phyloP scores from a whole-genome alignment of 176 grass and related monocot genomes.

The Alopecurus myosuroides region DNA sequence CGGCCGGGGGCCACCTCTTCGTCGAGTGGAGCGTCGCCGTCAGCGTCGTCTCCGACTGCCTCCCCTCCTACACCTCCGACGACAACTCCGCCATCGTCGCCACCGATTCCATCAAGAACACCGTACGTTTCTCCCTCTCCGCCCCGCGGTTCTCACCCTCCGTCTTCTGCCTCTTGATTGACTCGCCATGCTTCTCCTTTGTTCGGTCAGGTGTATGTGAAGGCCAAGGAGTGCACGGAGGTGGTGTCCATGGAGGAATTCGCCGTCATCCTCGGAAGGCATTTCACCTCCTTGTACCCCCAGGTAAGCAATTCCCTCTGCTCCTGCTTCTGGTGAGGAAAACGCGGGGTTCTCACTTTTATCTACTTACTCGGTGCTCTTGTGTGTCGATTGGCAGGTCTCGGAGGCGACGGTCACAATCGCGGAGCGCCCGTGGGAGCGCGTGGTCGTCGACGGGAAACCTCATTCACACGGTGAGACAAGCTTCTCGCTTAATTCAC shows the following conservation, averaged over 20 bases:
- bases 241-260: constrained; percentile 77
- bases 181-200: background rate
- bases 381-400: constrained; percentile 34
- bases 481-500: background rate
- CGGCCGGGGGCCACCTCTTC: constrained; percentile 41
- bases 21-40: constrained; percentile 84
- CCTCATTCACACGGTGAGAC: constrained; percentile 80
- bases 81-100: constrained; percentile 92
- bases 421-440: constrained; percentile 89
- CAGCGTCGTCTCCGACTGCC: constrained; percentile 82
- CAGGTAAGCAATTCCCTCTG: constrained; percentile 36
- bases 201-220: constrained; percentile 66
- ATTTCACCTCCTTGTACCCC: constrained; percentile 67
- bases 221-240: constrained; percentile 85
- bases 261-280: constrained; percentile 67
- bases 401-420: constrained; percentile 63
- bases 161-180: background rate
- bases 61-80: constrained; percentile 73
- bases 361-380: background rate
- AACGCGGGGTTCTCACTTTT: background rate
- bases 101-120: constrained; percentile 98
- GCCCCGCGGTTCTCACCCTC: background rate
- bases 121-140: constrained; percentile 21
- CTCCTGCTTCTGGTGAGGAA: background rate
- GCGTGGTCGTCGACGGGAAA: constrained; percentile 54